These are phyloP conservation scores for Flaveria trinervia DNA, from an alignment of 129 eudicot genomes.

Conservation along the genomic window DNA sequence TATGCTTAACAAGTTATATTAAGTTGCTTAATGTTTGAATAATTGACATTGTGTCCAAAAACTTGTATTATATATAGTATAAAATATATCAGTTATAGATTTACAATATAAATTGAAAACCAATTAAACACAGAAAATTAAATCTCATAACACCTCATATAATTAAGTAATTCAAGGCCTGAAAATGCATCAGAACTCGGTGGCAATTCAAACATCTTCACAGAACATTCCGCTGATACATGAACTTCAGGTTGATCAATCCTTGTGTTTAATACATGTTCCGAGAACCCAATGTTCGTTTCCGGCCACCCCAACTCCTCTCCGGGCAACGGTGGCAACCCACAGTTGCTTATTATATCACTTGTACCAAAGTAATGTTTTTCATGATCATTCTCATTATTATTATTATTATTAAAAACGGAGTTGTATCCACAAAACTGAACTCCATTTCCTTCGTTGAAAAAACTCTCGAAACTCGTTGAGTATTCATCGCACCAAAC, in stretches of 20 bases:
- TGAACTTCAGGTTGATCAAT: conserved; percentile 35
- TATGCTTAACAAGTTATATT: too few species aligned
- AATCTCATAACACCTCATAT: conserved; percentile 17
- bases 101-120: conserved; percentile 15
- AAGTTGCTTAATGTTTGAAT: too few species aligned
- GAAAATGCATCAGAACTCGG: conserved; percentile 44
- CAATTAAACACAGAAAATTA: not conserved
- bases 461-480: conserved; percentile 33
- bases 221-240: conserved; percentile 38
- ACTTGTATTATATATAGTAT: too few species aligned
- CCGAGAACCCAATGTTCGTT: conserved; percentile 26
- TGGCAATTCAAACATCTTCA: conserved; percentile 41
- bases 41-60: too few species aligned
- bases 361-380: conserved; percentile 30
- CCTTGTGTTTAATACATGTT: conserved; percentile 15
- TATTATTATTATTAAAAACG: conserved; percentile 20
- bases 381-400: conserved; percentile 18
- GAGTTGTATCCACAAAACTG: conserved; percentile 45
- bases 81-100: not conserved
- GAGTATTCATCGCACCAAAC: conserved; percentile 19
- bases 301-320: conserved; percentile 56
- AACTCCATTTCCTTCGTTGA: conserved; percentile 32
- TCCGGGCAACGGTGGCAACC: conserved; percentile 67
- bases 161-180: conserved; percentile 39
- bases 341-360: conserved; percentile 27